Conservation (phyloP, 768 basidiomycete genomes). For the Imleria badia region DNA sequence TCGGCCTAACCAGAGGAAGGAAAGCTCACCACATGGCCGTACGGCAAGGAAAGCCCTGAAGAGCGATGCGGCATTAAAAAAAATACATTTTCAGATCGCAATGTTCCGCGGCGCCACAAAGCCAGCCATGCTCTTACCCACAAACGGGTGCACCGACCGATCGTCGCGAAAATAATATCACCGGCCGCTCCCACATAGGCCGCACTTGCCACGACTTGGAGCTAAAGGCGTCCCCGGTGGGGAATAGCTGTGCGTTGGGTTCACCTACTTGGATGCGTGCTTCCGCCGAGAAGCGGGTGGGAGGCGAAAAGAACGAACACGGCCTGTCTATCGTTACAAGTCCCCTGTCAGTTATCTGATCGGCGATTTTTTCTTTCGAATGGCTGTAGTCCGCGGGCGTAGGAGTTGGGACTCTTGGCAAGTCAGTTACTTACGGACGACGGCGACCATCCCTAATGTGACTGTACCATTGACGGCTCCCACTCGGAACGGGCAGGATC, state of each 20-base stretch:
- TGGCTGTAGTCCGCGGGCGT: slow-evolving; percentile 1
- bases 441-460: too few relatives aligned
- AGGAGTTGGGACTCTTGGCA: not conserved
- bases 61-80: not conserved
- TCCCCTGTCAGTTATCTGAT: too few relatives aligned
- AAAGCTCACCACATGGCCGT: not conserved
- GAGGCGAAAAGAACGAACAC: not conserved
- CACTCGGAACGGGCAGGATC: too few relatives aligned
- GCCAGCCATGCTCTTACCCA: slow-evolving; percentile 1
- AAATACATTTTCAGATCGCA: not conserved
- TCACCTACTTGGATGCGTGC: too few relatives aligned
- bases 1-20: not conserved
- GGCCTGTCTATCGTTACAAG: not conserved
- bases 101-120: slow-evolving; percentile 8
- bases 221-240: too few relatives aligned
- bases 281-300: not conserved
- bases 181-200: slow-evolving; percentile 1
- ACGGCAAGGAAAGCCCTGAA: not conserved
- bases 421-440: too few relatives aligned
- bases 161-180: not conserved
- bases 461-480: too few relatives aligned
- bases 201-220: too few relatives aligned
- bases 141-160: too few relatives aligned
- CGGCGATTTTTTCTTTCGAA: not conserved
- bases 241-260: too few relatives aligned